Percentiles rank a stretch among this genome's conserved stretches.
phyloP scores from a whole-genome alignment of 73 alveolate species.

The Paramecium bursaria region DNA sequence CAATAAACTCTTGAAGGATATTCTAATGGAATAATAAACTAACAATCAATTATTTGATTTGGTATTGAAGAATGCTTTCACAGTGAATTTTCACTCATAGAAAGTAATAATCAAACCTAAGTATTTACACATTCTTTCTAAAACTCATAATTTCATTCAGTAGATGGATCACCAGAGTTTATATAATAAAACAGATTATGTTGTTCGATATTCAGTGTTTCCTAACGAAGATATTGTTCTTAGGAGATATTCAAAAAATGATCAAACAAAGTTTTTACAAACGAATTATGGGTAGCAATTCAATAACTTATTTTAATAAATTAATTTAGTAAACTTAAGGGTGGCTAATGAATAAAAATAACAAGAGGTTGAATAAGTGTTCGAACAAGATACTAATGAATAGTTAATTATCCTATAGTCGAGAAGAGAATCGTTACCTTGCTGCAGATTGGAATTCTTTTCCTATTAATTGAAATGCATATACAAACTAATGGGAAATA shows the following conservation, averaged over 20 bases:
- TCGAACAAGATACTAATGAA: too few relatives aligned
- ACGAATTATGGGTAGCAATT: not conserved
- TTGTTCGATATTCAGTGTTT: conserved; percentile 19
- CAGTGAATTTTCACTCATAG: not conserved
- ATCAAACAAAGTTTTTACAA: too few relatives aligned
- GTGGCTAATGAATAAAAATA: not conserved
- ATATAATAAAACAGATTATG: conserved; percentile 39
- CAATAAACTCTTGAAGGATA: conserved; percentile 17
- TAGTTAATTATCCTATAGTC: too few relatives aligned
- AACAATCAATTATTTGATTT: conserved; percentile 5
- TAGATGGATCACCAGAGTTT: conserved; percentile 57
- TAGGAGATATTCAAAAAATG: conserved; percentile 21
- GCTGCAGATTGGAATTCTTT: too few relatives aligned
- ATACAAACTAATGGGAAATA: too few relatives aligned
- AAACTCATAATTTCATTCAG: conserved; percentile 56
- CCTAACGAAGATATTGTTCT: conserved; percentile 18
- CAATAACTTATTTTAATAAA: conserved; percentile 4
- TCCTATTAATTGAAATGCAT: too few relatives aligned
- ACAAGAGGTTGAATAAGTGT: too few relatives aligned
- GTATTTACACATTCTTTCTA: conserved; percentile 24
- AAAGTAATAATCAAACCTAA: conserved; percentile 1
- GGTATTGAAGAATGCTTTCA: conserved; percentile 43
- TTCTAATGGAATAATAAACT: not conserved
- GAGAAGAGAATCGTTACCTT: too few relatives aligned
- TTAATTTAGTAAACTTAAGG: conserved; percentile 22